phyloP scores from a whole-genome alignment of 1,284 basidiomycete genomes.

The Heliocybe sulcata region DNA sequence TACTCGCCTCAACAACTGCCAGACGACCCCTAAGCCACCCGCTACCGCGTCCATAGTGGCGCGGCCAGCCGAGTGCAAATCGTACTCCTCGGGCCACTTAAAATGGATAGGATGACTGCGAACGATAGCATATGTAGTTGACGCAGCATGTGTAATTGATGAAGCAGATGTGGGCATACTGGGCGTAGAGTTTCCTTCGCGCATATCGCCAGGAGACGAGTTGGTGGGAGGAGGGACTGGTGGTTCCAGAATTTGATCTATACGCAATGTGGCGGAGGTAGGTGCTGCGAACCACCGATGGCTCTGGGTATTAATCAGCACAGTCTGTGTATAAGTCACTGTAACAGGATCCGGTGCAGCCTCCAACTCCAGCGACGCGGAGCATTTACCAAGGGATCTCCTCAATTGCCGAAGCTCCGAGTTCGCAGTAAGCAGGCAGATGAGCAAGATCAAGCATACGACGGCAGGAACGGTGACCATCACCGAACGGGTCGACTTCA shows the following conservation, averaged over 20 bases:
- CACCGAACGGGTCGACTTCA: slow-evolving; percentile 6
- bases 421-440: slow-evolving; percentile 24
- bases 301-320: slow-evolving; percentile 2
- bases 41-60: slow-evolving; percentile 15
- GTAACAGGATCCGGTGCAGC: background rate
- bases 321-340: slow-evolving; percentile 3
- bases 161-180: background rate
- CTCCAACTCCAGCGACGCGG: slow-evolving; percentile 3
- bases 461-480: slow-evolving; percentile 7
- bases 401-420: slow-evolving; percentile 30
- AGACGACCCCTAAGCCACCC: slow-evolving; percentile 18
- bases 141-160: background rate
- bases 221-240: background rate
- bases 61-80: slow-evolving; percentile 15
- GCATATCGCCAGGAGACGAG: background rate
- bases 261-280: background rate
- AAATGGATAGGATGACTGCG: slow-evolving; percentile 8
- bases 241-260: background rate
- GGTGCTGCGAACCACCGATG: background rate
- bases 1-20: slow-evolving; percentile 20
- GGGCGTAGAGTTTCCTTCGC: background rate
- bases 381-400: slow-evolving; percentile 22
- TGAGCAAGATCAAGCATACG: slow-evolving; percentile 24
- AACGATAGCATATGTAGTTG: slow-evolving; percentile 6
- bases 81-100: slow-evolving; percentile 15